Evolutionary conservation across 2,329 filamentous ascomycete genomes (phyloP).

Genomic region (Lojkania enalia): DNA sequence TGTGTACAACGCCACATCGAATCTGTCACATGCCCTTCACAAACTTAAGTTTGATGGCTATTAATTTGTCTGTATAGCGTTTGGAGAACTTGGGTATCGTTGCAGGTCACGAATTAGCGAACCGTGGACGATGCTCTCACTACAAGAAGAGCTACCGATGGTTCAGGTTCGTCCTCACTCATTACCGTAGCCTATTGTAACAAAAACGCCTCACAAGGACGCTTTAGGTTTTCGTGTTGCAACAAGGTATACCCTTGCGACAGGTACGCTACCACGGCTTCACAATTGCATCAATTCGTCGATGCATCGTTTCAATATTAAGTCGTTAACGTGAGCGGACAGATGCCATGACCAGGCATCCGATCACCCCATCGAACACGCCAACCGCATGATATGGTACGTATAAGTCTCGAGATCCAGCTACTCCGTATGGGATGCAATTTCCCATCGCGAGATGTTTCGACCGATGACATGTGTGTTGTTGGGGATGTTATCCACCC

Average conservation of each 20-base stretch:
- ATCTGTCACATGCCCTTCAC: neutral
- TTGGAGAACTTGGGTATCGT: constrained; percentile 58
- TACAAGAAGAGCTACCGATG: constrained; percentile 60
- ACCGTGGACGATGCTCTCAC: constrained; percentile 57
- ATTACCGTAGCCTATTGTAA: neutral
- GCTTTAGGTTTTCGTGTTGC: constrained; percentile 58
- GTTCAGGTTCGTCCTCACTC: constrained; percentile 51
- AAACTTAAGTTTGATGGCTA: neutral
- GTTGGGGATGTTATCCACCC: constrained; percentile 1
- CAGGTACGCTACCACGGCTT: constrained; percentile 51
- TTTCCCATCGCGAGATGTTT: too few species aligned
- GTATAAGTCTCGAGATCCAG: too few species aligned
- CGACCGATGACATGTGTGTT: constrained; percentile 3
- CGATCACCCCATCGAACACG: constrained; percentile 78
- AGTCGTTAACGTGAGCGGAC: constrained; percentile 10
- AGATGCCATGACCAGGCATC: constrained; percentile 74
- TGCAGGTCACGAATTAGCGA: constrained; percentile 58
- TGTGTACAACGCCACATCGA: constrained; percentile 1
- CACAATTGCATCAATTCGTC: too few species aligned
- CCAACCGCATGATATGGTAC: constrained; percentile 78
- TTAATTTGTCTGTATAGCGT: constrained; percentile 4
- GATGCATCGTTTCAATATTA: too few species aligned
- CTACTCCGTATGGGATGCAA: too few species aligned
- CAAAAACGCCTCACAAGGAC: neutral
- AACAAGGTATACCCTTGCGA: constrained; percentile 61